A percentile compares a stretch with the other conserved stretches of the same genome.
Evolutionary conservation across 352 stramenopile species (phyloP).

Genomic region (Lagenidium giganteum): DNA sequence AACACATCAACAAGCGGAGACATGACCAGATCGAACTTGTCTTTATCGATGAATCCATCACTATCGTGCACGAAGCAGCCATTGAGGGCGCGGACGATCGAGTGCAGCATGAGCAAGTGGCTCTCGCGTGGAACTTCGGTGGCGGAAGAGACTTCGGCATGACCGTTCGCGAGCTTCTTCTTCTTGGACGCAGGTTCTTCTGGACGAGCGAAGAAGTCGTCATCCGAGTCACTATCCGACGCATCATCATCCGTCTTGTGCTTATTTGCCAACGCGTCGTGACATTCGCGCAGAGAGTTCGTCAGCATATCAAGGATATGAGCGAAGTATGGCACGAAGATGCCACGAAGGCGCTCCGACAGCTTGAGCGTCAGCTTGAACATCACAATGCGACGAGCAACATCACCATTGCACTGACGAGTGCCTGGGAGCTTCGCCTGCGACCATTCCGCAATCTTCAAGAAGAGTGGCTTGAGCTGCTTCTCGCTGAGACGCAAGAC

Average conservation of each 20-base stretch:
- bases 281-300: slow-evolving; percentile 38
- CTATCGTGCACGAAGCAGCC: slow-evolving; percentile 84
- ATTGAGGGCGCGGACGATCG: slow-evolving; percentile 64
- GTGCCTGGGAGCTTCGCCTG: slow-evolving; percentile 27
- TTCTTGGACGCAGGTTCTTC: slow-evolving; percentile 46
- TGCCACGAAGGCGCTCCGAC: slow-evolving; percentile 73
- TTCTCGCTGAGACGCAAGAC: slow-evolving; percentile 87
- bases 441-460: slow-evolving; percentile 80
- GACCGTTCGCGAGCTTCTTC: slow-evolving; percentile 33
- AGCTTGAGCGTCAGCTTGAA: slow-evolving; percentile 81
- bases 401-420: slow-evolving; percentile 13
- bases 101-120: slow-evolving; percentile 43
- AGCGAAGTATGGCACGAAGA: slow-evolving; percentile 87
- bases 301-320: slow-evolving; percentile 68
- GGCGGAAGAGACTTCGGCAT: slow-evolving; percentile 4
- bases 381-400: slow-evolving; percentile 67
- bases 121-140: slow-evolving; percentile 23
- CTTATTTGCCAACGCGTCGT: slow-evolving; percentile 42
- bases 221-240: slow-evolving; percentile 36
- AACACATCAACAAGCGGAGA: slow-evolving; percentile 68
- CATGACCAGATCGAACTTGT: slow-evolving; percentile 76
- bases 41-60: slow-evolving; percentile 86
- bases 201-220: slow-evolving; percentile 50
- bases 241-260: slow-evolving; percentile 11
- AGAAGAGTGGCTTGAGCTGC: slow-evolving; percentile 85